Percentiles rank a stretch among this genome's conserved stretches.
These are phyloP conservation scores for Celoporthe dispersa DNA, from an alignment of 2,329 filamentous ascomycete species.

Conservation along the genomic window DNA sequence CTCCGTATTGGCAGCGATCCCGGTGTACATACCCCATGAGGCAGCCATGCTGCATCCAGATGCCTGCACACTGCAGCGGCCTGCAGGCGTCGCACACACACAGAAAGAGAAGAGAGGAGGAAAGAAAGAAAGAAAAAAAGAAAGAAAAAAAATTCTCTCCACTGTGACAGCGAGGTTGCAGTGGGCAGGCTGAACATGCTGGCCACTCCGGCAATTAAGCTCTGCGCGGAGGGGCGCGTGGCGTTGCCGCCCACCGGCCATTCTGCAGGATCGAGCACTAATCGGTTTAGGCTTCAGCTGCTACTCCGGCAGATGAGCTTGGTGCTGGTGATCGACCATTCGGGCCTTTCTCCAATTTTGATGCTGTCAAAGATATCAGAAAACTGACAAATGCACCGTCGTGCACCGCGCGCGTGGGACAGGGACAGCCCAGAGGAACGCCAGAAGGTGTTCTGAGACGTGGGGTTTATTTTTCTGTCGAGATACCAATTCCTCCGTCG, in stretches of 20 bases:
- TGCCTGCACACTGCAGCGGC: neutral
- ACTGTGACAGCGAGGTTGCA: neutral
- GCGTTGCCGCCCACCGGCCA: neutral
- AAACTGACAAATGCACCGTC: neutral
- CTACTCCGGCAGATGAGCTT: constrained; percentile 1
- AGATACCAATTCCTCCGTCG: neutral
- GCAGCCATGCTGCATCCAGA: neutral
- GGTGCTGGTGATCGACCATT: neutral
- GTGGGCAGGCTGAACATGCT: neutral
- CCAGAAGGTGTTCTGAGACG: neutral
- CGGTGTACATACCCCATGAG: neutral
- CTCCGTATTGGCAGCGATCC: neutral
- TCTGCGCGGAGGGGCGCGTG: neutral
- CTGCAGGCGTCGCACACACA: too few relatives aligned
- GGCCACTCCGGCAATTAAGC: neutral
- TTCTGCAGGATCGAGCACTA: neutral
- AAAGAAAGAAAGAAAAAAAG: too few relatives aligned
- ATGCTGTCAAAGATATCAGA: neutral
- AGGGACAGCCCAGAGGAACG: neutral
- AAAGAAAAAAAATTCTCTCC: neutral
- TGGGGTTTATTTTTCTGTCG: neutral
- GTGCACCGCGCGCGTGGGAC: neutral
- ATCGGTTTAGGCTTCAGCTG: neutral
- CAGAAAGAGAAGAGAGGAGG: too few relatives aligned
- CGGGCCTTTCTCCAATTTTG: neutral